A percentile compares a stretch with the other conserved stretches of the same genome.
phyloP scores from a whole-genome alignment of 768 basidiomycete genomes.

The Suillus subluteus region DNA sequence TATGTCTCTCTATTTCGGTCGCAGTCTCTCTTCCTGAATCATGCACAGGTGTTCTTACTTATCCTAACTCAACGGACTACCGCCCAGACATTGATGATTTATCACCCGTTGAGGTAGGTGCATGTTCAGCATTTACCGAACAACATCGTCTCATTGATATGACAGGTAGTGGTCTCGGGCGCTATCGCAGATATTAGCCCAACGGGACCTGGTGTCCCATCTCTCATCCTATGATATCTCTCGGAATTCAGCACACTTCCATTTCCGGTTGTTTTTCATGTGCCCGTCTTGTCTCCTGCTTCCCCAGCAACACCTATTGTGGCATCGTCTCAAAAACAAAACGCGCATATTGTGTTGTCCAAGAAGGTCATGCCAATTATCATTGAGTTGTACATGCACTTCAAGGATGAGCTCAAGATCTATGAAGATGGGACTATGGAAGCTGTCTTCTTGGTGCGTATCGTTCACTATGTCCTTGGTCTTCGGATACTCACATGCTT shows the following conservation, averaged over 20 bases:
- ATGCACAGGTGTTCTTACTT: constrained; percentile 69
- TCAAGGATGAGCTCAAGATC: constrained; percentile 28
- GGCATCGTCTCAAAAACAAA: constrained; percentile 52
- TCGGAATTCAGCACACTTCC: constrained; percentile 87
- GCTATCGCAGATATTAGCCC: constrained; percentile 71
- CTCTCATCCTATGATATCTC: constrained; percentile 79
- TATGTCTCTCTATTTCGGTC: constrained; percentile 27
- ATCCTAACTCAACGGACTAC: constrained; percentile 82
- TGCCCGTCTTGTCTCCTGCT: constrained; percentile 10
- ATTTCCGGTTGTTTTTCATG: constrained; percentile 78
- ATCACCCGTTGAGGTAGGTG: constrained; percentile 73
- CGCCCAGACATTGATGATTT: constrained; percentile 85
- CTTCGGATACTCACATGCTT: neutral
- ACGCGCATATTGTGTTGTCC: constrained; percentile 86
- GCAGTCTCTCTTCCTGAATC: neutral
- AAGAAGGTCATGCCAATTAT: constrained; percentile 88
- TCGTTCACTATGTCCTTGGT: neutral
- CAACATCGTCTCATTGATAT: constrained; percentile 18
- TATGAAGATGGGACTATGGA: constrained; percentile 81
- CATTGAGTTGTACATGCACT: constrained; percentile 73
- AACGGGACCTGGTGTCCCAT: constrained; percentile 60
- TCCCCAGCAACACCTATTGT: constrained; percentile 17
- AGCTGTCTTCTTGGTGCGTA: constrained; percentile 69
- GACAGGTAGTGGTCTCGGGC: constrained; percentile 70
- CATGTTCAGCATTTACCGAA: neutral